These are phyloP conservation scores for Coniochaeta pulveracea DNA, from an alignment of 2,329 filamentous ascomycete species.

Conservation along the genomic window DNA sequence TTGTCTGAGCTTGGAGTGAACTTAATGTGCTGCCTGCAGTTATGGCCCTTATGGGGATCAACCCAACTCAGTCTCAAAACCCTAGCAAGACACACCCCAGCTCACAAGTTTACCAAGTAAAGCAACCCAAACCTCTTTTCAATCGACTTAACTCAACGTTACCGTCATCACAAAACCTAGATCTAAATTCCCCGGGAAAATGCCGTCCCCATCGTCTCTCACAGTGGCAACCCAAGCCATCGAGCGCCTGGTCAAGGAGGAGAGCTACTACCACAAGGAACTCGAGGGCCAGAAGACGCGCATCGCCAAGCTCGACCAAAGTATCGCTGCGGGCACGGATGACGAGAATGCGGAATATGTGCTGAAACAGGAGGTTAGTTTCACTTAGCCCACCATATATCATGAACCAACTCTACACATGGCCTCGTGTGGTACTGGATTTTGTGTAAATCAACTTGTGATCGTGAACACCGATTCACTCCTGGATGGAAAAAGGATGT, in stretches of 20 bases:
- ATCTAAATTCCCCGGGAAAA: constrained; percentile 21
- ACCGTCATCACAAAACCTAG: constrained; percentile 2
- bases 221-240: constrained; percentile 71
- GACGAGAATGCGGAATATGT: constrained; percentile 69
- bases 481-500: too few relatives aligned
- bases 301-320: constrained; percentile 55
- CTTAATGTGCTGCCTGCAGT: too few relatives aligned
- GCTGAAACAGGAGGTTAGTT: constrained; percentile 73
- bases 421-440: too few relatives aligned
- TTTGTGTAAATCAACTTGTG: background rate
- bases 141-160: background rate
- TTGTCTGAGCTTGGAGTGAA: too few relatives aligned
- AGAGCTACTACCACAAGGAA: constrained; percentile 82
- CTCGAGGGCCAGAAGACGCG: constrained; percentile 62
- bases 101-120: background rate
- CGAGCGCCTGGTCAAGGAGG: constrained; percentile 80
- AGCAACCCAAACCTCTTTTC: background rate
- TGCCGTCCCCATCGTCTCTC: constrained; percentile 69
- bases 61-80: too few relatives aligned
- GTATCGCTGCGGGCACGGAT: constrained; percentile 37
- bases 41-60: too few relatives aligned
- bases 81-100: background rate
- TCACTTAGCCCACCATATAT: too few relatives aligned
- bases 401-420: too few relatives aligned
- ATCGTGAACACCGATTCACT: too few relatives aligned